A percentile compares a stretch with the other conserved stretches of the same genome.
Evolutionary conservation across 176 grass and related monocot species (phyloP).

Genomic region (Carex littledalei): DNA sequence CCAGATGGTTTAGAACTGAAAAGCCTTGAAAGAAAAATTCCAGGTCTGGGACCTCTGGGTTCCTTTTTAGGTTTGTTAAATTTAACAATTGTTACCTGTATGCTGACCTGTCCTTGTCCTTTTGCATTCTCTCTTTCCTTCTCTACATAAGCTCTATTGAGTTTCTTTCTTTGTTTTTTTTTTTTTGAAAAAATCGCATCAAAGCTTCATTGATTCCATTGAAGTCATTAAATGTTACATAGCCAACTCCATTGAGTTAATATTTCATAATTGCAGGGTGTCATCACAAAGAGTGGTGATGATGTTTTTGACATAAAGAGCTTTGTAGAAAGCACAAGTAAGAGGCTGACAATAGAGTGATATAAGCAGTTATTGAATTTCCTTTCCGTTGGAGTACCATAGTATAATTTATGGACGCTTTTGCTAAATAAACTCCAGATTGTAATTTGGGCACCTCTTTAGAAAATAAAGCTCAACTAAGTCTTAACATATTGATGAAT

Average conservation of each 20-base stretch:
- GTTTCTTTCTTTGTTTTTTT: background rate
- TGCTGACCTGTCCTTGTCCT: background rate
- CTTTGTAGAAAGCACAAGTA: slow-evolving; percentile 45
- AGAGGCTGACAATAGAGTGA: background rate
- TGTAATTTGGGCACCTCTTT: background rate
- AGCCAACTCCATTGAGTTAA: background rate
- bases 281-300: slow-evolving; percentile 49
- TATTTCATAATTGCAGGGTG: slow-evolving; percentile 43
- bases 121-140: background rate
- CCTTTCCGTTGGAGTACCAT: background rate
- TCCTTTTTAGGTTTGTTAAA: background rate
- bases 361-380: background rate
- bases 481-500: background rate
- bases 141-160: background rate
- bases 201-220: background rate
- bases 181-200: background rate
- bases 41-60: background rate
- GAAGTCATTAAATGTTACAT: background rate
- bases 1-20: background rate
- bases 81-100: background rate
- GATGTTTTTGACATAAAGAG: slow-evolving; percentile 72
- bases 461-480: slow-evolving; percentile 4
- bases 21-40: background rate
- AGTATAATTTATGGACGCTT: background rate
- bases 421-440: background rate